Evolutionary conservation across 2,329 filamentous ascomycete species (phyloP).

Genomic region (Epichloe elymi): DNA sequence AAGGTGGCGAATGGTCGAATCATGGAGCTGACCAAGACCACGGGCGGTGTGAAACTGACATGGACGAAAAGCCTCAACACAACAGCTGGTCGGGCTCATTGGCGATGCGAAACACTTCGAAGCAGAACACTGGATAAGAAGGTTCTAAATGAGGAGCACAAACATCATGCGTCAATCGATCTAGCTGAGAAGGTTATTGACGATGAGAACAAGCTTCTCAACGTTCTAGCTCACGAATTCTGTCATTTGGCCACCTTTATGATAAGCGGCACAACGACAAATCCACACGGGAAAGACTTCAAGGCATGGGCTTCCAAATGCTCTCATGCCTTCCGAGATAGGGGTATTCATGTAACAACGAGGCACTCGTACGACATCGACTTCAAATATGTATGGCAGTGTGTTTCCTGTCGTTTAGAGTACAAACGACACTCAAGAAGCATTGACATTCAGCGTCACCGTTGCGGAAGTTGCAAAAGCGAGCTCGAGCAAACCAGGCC

Average conservation of each 20-base stretch:
- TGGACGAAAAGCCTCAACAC: slow-evolving; percentile 73
- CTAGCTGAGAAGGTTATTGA: slow-evolving; percentile 81
- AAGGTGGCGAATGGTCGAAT: slow-evolving; percentile 50
- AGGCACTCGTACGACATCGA: slow-evolving; percentile 84
- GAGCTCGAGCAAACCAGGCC: slow-evolving; percentile 68
- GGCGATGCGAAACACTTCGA: slow-evolving; percentile 47
- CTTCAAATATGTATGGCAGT: slow-evolving; percentile 85
- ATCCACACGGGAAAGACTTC: slow-evolving; percentile 76
- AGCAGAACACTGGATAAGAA: slow-evolving; percentile 14
- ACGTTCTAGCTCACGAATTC: slow-evolving; percentile 92
- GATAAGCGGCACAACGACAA: slow-evolving; percentile 58
- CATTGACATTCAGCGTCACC: slow-evolving; percentile 57
- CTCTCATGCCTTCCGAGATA: slow-evolving; percentile 41
- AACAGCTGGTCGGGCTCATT: slow-evolving; percentile 64
- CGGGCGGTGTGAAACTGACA: slow-evolving; percentile 56
- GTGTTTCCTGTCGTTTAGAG: slow-evolving; percentile 51
- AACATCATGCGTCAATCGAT: slow-evolving; percentile 67
- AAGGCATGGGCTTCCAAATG: slow-evolving; percentile 55
- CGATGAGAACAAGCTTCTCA: slow-evolving; percentile 62
- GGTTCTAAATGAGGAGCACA: slow-evolving; percentile 20
- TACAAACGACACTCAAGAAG: slow-evolving; percentile 80
- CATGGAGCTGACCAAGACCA: slow-evolving; percentile 40
- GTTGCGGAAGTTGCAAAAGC: slow-evolving; percentile 66
- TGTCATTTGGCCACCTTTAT: slow-evolving; percentile 92
- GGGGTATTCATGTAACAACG: slow-evolving; percentile 69